Evolutionary conservation across 2,329 filamentous ascomycete genomes (phyloP), one percentile per base, ranked within the genome.

Genomic region (Aureobasidium lini): DNA sequence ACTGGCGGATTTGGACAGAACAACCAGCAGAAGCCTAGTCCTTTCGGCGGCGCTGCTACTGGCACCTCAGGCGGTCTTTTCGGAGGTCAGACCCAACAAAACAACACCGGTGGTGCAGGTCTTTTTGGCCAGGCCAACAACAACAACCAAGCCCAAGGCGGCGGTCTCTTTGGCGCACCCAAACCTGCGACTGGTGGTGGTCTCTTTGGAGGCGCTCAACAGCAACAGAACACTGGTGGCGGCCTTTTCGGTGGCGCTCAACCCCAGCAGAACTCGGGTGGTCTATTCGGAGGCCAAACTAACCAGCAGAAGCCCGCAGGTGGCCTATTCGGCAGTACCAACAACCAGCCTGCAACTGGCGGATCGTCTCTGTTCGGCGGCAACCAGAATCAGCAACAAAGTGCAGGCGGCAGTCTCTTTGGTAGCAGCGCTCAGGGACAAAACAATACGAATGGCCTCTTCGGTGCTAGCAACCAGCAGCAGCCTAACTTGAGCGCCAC

Each of bases 401-500:
- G 60, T 65, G 65, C 60, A 43, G 62, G 60, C 44, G 67, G 65
- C 54, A 65, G 65, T 42, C 69, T 81, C 7, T 80, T 81, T 60
- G 74, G 74, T 23, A 68, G 63, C 32, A 70, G 65, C 54, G 74
- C 76, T 52, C 69, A 73, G 59, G 76, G 73, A 57, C 74, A 76
- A 50, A 73, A 74, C 57, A 71, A 74, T 60, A 69, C 67, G 62
- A 73, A 71, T 62, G 77, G 79, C 65, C 64, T 84, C 28, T 84
- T 84, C 63, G 82, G 82, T n/a, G 72, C 69, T 50, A 76, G 76
- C 6, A 78, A 79, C 64, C 76, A 77, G 59, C 76, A 79, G 64
- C 75, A 77, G 46, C 74, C 77, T 54, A 73, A 74, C 16, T 77
- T 96, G 61, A 90, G 88, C 36, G 86, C 91, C 5, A 94, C 90